Conservation (phyloP, 2,329 filamentous ascomycete genomes). For the Aspergillus tubingensis region DNA sequence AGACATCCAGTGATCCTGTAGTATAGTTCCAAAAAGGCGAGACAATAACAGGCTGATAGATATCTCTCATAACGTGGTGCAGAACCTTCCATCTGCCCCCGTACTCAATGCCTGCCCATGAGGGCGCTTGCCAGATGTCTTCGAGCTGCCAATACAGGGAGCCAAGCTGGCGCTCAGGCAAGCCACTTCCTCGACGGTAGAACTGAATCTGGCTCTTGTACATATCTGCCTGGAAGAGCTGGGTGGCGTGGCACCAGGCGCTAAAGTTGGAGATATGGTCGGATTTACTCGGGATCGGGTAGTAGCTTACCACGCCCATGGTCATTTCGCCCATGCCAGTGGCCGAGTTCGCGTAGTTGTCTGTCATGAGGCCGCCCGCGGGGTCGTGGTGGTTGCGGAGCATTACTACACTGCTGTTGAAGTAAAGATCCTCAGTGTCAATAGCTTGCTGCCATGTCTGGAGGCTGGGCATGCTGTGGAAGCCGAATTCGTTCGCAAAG, state of each 20-base stretch:
- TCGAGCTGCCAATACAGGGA: constrained; percentile 67
- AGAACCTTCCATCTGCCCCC: constrained; percentile 65
- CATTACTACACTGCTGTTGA: constrained; percentile 59
- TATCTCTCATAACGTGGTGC: constrained; percentile 60
- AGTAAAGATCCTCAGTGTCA: constrained; percentile 53
- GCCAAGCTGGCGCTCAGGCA: constrained; percentile 60
- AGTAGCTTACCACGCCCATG: constrained; percentile 56
- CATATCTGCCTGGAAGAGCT: constrained; percentile 65
- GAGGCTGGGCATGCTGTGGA: constrained; percentile 63
- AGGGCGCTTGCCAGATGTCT: constrained; percentile 65
- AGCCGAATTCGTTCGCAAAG: constrained; percentile 66
- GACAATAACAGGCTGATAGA: constrained; percentile 62
- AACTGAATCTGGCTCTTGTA: constrained; percentile 63
- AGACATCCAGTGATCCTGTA: constrained; percentile 54
- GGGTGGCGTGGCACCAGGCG: constrained; percentile 63
- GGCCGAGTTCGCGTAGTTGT: constrained; percentile 43
- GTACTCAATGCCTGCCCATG: constrained; percentile 65
- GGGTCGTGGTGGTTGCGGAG: constrained; percentile 64
- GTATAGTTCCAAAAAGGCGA: constrained; percentile 57
- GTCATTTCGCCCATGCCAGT: constrained; percentile 59
- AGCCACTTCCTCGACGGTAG: constrained; percentile 61
- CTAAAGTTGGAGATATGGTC: constrained; percentile 61
- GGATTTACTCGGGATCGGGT: constrained; percentile 57
- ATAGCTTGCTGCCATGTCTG: constrained; percentile 61
- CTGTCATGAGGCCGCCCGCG: constrained; percentile 49